Percentiles rank a stretch among this genome's conserved stretches.
Conservation (phyloP, 2,329 filamentous ascomycete species). For the Helotiales sp. region DNA sequence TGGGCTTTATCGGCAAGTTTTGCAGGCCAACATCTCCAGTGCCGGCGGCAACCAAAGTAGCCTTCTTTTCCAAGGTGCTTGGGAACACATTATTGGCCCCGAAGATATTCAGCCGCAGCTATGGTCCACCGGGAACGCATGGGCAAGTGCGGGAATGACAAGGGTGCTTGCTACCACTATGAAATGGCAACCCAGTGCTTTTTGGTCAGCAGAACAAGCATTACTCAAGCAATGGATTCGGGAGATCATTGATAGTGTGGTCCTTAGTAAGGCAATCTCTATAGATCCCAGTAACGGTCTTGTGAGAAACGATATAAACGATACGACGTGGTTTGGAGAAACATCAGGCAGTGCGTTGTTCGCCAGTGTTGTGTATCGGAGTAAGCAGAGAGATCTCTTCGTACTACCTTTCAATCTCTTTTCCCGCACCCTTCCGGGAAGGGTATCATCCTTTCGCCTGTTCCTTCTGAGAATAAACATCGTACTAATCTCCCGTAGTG, state of each 20-base stretch:
- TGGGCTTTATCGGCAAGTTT: conserved; percentile 41
- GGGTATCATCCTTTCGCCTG: no score
- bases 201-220: conserved; percentile 26
- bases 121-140: conserved; percentile 51
- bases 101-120: conserved; percentile 38
- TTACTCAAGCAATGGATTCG: conserved; percentile 36
- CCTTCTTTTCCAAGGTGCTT: no score
- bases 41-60: no score
- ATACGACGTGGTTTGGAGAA: conserved; percentile 46
- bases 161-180: conserved; percentile 45
- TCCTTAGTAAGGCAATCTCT: no score
- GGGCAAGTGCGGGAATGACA: conserved; percentile 47
- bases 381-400: no score
- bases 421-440: no score
- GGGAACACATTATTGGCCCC: conserved; percentile 47
- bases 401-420: no score
- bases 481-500: no score
- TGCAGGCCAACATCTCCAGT: conserved; percentile 36
- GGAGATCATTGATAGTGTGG: conserved; percentile 40
- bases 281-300: conserved; percentile 39
- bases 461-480: no score
- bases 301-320: conserved; percentile 48
- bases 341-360: conserved; percentile 48
- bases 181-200: conserved; percentile 29
- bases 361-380: conserved; percentile 44